Conservation (phyloP, 2,329 filamentous ascomycete genomes). For the Exophiala sp. region DNA sequence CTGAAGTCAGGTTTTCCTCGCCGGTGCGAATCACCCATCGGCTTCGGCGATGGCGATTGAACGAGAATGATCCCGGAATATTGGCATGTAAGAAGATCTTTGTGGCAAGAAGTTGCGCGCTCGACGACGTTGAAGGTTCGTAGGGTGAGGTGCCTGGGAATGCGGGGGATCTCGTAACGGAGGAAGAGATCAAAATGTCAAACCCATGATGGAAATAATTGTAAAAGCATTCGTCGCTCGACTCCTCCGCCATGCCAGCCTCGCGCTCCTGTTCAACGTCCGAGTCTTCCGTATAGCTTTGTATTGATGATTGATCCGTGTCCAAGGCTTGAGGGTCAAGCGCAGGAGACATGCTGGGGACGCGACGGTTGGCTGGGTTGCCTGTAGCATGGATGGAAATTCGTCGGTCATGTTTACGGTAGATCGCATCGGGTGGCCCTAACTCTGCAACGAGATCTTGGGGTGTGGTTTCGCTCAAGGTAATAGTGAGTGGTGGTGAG, state of each 20-base stretch:
- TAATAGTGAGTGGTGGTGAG: conserved; percentile 62
- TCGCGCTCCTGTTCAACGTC: conserved; percentile 54
- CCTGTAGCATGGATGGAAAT: conserved; percentile 67
- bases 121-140: conserved; percentile 32
- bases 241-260: conserved; percentile 53
- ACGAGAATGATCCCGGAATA: conserved; percentile 90
- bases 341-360: conserved; percentile 32
- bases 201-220: conserved; percentile 97
- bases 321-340: conserved; percentile 49
- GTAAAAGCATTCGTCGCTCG: conserved; percentile 67
- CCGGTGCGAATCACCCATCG: conserved; percentile 68
- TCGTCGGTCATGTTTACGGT: conserved; percentile 81
- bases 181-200: conserved; percentile 81
- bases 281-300: conserved; percentile 64
- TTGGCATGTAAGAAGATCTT: conserved; percentile 95
- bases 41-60: conserved; percentile 86
- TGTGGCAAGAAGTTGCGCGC: conserved; percentile 68
- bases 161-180: conserved; percentile 57
- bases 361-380: conserved; percentile 46
- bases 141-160: conserved; percentile 43
- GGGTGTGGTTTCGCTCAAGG: conserved; percentile 77
- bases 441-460: conserved; percentile 88
- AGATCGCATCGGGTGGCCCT: conserved; percentile 88
- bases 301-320: conserved; percentile 68
- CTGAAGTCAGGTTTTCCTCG: conserved; percentile 56